Evolutionary conservation across 768 basidiomycete species (phyloP).

Genomic region (Collybia mongolica): DNA sequence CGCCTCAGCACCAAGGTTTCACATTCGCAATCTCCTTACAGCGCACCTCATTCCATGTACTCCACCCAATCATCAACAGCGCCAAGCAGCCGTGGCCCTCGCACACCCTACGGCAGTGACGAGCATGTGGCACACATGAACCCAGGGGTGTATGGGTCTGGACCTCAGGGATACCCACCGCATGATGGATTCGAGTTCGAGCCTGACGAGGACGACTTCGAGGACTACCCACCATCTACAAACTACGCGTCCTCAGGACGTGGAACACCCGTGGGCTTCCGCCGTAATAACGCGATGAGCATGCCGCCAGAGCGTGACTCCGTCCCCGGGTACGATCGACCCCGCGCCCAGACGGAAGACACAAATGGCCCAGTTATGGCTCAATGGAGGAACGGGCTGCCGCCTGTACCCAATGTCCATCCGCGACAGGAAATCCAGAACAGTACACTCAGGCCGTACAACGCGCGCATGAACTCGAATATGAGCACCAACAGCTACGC

Average conservation of each 20-base stretch:
- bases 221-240: constrained; percentile 64
- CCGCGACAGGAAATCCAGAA: constrained; percentile 24
- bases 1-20: constrained; percentile 28
- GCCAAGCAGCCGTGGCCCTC: constrained; percentile 27
- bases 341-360: constrained; percentile 71
- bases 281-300: constrained; percentile 56
- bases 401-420: constrained; percentile 32
- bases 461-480: constrained; percentile 47
- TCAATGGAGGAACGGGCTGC: constrained; percentile 59
- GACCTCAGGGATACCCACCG: constrained; percentile 57
- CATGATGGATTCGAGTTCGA: constrained; percentile 75
- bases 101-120: constrained; percentile 37
- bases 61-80: constrained; percentile 26
- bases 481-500: constrained; percentile 39
- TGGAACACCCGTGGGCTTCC: constrained; percentile 67
- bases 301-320: constrained; percentile 60
- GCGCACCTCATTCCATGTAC: constrained; percentile 28
- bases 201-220: constrained; percentile 69
- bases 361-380: constrained; percentile 58
- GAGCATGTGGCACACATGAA: constrained; percentile 30
- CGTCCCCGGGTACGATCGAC: constrained; percentile 45
- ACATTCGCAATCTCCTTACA: constrained; percentile 28
- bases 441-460: constrained; percentile 35
- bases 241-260: constrained; percentile 57
- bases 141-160: constrained; percentile 29